Conservation (phyloP, 768 basidiomycete genomes). For the Floccularia luteovirens region DNA sequence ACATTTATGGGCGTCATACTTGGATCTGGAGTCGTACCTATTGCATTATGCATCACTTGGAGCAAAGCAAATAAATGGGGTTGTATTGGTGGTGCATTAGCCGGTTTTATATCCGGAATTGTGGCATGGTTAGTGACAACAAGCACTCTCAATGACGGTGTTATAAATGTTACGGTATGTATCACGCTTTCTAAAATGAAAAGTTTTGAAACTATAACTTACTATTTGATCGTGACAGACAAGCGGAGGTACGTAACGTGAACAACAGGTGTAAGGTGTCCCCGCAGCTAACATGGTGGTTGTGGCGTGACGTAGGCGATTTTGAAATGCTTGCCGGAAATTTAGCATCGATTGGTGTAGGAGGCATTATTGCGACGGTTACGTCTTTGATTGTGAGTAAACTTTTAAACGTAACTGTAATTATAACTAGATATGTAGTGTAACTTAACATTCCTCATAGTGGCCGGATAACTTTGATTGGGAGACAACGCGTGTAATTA, state of each 20-base stretch:
- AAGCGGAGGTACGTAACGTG: constrained; percentile 28
- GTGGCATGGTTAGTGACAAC: constrained; percentile 86
- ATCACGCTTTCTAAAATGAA: neutral
- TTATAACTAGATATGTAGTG: neutral
- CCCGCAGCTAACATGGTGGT: too few relatives aligned
- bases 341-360: constrained; percentile 76
- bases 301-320: constrained; percentile 15
- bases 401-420: neutral
- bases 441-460: constrained; percentile 19
- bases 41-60: constrained; percentile 84
- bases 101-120: constrained; percentile 64
- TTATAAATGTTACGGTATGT: constrained; percentile 62
- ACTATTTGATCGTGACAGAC: constrained; percentile 20
- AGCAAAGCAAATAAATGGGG: constrained; percentile 80
- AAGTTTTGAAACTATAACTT: neutral
- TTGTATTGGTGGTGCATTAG: constrained; percentile 65
- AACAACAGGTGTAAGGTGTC: neutral
- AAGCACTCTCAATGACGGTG: constrained; percentile 55
- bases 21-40: constrained; percentile 80
- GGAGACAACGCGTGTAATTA: constrained; percentile 71
- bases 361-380: constrained; percentile 65
- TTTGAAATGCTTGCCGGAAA: constrained; percentile 82
- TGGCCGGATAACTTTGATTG: constrained; percentile 84
- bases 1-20: constrained; percentile 86
- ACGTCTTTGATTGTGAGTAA: constrained; percentile 55